Base-by-base conservation (phyloP, 257 asterid species). In the Solanum microdontum region DNA sequence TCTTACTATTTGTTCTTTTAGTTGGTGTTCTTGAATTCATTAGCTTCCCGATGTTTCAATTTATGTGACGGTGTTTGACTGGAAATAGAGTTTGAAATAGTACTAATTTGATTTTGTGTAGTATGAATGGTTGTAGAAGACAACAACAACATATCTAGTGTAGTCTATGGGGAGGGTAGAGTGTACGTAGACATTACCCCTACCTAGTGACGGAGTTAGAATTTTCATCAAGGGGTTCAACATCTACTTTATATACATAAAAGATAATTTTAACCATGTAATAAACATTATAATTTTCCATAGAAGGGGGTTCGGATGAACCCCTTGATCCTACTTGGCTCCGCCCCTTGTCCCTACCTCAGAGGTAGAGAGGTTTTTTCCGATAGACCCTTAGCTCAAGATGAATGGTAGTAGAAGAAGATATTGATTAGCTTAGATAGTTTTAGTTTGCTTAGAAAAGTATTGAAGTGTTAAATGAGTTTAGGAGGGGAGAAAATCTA, bases 111-210 rank as follows among this genome's bases (percentile, higher is more conserved):
- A 0, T 33, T 33, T 33, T 33, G 36, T 33, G 36, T 33, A 33
- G 36, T 33, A 33, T 33, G 36, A 33, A 33, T 14, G 84, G 36
- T 79, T 0, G 84, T 77, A 0, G 11, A 76, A n/a, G 6, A 8
- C 1, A 8, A 58, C 62, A 60, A 60, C 23, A 60, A 60, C 7
- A 23, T 62, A 62, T 0, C 70, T 62, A 62, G 32, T n/a, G 70
- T 62, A 64, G 32, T 11, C 1, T 0, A 5, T 62, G 30, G 15
- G 1, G 7, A 64, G 32, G 72, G 17, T 64, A n/a, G 8, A 64
- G 72, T n/a, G 32, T 64, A 64, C 0, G 0, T 0, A n/a, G 0
- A 11, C 15, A 2, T 64, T 62, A 10, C 30, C 0, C 30, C 32
- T 62, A 62, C 0, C 14, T 23, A 62, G 28, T 62, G 70, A 1